Conservation (phyloP, 2,329 filamentous ascomycete genomes). For the Ploettnerulaceae sp. region DNA sequence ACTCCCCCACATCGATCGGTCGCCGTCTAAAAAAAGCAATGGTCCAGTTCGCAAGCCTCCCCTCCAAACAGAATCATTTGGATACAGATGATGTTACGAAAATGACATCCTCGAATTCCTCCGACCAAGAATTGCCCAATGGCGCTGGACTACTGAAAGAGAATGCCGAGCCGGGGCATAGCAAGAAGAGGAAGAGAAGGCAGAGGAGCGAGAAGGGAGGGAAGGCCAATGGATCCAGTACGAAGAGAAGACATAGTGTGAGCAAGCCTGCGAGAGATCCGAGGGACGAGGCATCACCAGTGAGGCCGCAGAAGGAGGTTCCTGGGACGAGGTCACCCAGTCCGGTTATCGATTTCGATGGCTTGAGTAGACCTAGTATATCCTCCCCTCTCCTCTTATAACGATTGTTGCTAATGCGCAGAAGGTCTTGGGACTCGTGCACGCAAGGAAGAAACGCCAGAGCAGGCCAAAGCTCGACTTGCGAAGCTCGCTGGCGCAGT, state of each 20-base stretch:
- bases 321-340: slow-evolving; percentile 43
- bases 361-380: slow-evolving; percentile 54
- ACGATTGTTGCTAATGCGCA: slow-evolving; percentile 3
- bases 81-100: slow-evolving; percentile 9
- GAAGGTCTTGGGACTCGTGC: slow-evolving; percentile 59
- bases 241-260: slow-evolving; percentile 47
- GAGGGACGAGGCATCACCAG: slow-evolving; percentile 42
- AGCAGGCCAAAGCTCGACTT: slow-evolving; percentile 47
- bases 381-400: background rate
- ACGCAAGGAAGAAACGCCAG: slow-evolving; percentile 52
- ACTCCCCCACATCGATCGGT: too few relatives aligned
- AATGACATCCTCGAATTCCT: slow-evolving; percentile 12
- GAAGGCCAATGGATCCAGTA: slow-evolving; percentile 22
- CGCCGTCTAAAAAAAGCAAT: too few relatives aligned
- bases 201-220: slow-evolving; percentile 21
- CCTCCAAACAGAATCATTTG: slow-evolving; percentile 8
- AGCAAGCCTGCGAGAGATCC: slow-evolving; percentile 59
- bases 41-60: slow-evolving; percentile 25
- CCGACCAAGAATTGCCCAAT: slow-evolving; percentile 16
- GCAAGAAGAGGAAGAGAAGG: slow-evolving; percentile 28
- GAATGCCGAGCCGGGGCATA: slow-evolving; percentile 16
- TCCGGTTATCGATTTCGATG: slow-evolving; percentile 58
- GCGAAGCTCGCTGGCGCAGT: slow-evolving; percentile 58
- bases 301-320: slow-evolving; percentile 21
- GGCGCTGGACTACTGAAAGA: slow-evolving; percentile 17